These are phyloP conservation scores for Nissolia schottii DNA, from an alignment of 306 rosid species.

Conservation along the genomic window DNA sequence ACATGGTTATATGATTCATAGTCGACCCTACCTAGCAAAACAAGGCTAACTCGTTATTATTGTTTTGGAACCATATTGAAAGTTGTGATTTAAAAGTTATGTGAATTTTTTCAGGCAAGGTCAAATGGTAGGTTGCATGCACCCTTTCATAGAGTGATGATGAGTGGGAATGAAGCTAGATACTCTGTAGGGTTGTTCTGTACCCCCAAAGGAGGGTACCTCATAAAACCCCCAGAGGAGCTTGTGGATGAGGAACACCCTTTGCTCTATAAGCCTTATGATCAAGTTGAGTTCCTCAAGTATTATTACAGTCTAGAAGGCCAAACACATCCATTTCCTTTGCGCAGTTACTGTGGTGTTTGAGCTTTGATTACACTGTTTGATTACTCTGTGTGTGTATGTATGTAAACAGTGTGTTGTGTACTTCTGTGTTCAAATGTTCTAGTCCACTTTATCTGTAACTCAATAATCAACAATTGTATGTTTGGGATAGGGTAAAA, in stretches of 20 bases:
- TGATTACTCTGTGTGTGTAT: too few relatives aligned
- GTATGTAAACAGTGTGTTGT: too few relatives aligned
- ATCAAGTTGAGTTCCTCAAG: constrained; percentile 38
- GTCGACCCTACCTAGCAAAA: too few relatives aligned
- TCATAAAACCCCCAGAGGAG: constrained; percentile 54
- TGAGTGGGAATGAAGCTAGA: constrained; percentile 48
- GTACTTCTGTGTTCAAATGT: background rate
- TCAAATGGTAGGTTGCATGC: constrained; percentile 60
- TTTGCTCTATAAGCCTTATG: constrained; percentile 48
- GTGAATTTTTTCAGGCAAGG: constrained; percentile 60
- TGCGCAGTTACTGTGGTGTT: constrained; percentile 53
- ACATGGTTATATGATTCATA: too few relatives aligned
- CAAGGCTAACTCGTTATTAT: too few relatives aligned
- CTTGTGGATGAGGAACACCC: constrained; percentile 55
- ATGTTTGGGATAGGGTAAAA: too few relatives aligned
- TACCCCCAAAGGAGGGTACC: constrained; percentile 44
- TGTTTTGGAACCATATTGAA: too few relatives aligned
- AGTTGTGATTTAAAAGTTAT: too few relatives aligned
- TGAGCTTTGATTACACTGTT: too few relatives aligned
- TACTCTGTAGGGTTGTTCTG: constrained; percentile 51
- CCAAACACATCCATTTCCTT: constrained; percentile 35
- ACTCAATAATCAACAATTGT: too few relatives aligned
- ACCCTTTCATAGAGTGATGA: constrained; percentile 60
- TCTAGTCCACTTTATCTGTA: background rate
- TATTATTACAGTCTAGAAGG: constrained; percentile 36